These are phyloP conservation scores for Calonectria ilicicola DNA, from an alignment of 2,329 filamentous ascomycete genomes.

Conservation along the genomic window DNA sequence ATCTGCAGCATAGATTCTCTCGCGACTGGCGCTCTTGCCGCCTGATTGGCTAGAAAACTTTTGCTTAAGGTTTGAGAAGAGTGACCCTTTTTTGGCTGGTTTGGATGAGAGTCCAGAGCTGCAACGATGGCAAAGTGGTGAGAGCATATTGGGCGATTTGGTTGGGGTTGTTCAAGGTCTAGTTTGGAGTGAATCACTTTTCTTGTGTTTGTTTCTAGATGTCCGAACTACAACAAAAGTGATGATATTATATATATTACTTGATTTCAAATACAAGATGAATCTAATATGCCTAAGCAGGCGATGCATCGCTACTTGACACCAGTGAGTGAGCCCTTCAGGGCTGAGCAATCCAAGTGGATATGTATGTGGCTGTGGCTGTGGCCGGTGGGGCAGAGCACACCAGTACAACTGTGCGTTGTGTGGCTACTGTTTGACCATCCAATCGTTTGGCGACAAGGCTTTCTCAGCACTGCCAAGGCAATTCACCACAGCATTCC, in stretches of 20 bases:
- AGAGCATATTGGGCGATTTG: neutral
- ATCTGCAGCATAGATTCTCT: constrained; percentile 7
- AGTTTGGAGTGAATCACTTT: too few species aligned
- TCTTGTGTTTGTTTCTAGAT: neutral
- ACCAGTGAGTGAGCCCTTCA: too few species aligned
- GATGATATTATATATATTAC: too few species aligned
- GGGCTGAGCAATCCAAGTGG: too few species aligned
- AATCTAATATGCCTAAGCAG: too few species aligned
- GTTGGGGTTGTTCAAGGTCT: too few species aligned
- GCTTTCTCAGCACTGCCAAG: neutral
- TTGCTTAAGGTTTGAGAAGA: constrained; percentile 49
- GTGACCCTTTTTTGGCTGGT: constrained; percentile 35
- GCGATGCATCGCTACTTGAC: too few species aligned
- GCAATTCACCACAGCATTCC: neutral
- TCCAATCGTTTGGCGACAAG: neutral
- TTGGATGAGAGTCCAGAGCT: neutral
- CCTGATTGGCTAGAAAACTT: constrained; percentile 43
- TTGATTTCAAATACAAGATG: too few species aligned
- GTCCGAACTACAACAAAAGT: too few species aligned
- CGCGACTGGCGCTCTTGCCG: constrained; percentile 28
- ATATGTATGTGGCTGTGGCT: too few species aligned
- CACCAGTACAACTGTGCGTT: neutral
- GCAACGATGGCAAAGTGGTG: neutral
- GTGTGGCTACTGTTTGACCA: neutral
- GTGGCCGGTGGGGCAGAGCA: too few species aligned